These are phyloP conservation scores for Agaricus subrufescens DNA, from an alignment of 768 basidiomycete species.

Conservation along the genomic window DNA sequence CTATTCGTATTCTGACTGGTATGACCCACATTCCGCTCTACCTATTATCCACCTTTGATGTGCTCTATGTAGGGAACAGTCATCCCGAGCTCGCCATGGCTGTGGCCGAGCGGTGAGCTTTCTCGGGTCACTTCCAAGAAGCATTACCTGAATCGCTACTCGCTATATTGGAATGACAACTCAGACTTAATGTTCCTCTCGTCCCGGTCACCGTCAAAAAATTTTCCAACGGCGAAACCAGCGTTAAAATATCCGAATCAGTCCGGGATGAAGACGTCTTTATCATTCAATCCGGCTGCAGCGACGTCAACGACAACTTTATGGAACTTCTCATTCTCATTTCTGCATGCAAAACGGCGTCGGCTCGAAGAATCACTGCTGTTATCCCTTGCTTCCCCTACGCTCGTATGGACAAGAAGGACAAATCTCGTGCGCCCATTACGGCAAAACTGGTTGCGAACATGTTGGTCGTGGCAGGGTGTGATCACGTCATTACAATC, in stretches of 20 bases:
- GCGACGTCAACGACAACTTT: conserved; percentile 91
- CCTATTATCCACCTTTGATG: conserved; percentile 12
- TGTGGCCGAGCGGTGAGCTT: conserved; percentile 95
- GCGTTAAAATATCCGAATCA: conserved; percentile 91
- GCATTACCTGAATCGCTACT: conserved; percentile 6
- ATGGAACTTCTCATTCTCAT: conserved; percentile 99
- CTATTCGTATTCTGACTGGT: conserved; percentile 74
- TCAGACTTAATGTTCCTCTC: conserved; percentile 85
- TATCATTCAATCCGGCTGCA: conserved; percentile 90
- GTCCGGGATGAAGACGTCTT: conserved; percentile 98
- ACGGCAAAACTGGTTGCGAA: conserved; percentile 98
- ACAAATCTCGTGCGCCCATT: conserved; percentile 92
- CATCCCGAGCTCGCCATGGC: conserved; percentile 95
- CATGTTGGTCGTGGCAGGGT: conserved; percentile 95
- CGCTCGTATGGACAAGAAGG: conserved; percentile 97
- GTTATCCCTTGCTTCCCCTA: conserved; percentile 99
- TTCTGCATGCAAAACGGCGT: conserved; percentile 96
- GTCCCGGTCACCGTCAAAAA: conserved; percentile 82
- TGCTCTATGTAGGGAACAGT: conserved; percentile 74
- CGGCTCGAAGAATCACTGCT: conserved; percentile 92
- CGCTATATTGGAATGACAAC: conserved; percentile 34
- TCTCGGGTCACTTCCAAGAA: conserved; percentile 39
- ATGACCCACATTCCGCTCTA: conserved; percentile 18
- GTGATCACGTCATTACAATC: conserved; percentile 99
- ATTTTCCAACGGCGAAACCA: conserved; percentile 94